phyloP scores from a whole-genome alignment of 139 green algal genomes.

The Bryopsis sp. region DNA sequence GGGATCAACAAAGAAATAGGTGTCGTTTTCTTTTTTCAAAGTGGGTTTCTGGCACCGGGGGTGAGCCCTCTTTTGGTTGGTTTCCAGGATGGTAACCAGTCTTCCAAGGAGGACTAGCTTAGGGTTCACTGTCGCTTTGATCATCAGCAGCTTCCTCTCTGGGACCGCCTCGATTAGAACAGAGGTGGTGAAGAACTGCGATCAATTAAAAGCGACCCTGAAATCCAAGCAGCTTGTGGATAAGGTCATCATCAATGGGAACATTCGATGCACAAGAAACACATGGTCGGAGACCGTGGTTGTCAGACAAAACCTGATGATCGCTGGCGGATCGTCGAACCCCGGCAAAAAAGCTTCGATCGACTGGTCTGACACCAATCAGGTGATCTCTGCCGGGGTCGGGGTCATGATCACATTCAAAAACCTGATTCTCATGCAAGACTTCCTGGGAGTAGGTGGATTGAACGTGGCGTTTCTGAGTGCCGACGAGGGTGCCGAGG shows the following conservation, averaged over 20 bases:
- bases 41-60: no score
- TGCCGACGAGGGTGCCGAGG: not conserved
- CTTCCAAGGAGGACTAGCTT: no score
- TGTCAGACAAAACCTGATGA: not conserved
- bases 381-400: not conserved
- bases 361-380: not conserved
- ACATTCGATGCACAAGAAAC: not conserved
- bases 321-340: not conserved
- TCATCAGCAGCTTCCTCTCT: no score
- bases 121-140: no score
- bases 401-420: not conserved
- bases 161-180: no score
- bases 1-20: no score
- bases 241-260: not conserved
- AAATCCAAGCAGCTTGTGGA: no score
- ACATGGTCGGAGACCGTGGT: not conserved
- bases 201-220: no score
- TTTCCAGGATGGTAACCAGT: no score
- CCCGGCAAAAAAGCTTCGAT: not conserved
- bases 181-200: no score
- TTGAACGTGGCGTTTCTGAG: conserved; percentile 5
- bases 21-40: no score
- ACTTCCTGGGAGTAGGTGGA: not conserved
- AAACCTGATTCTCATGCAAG: conserved; percentile 16
- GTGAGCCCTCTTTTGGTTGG: no score